Evolutionary conservation across 768 basidiomycete genomes (phyloP), one percentile per base, ranked within the genome.

Genomic region (Ramaria sp.): DNA sequence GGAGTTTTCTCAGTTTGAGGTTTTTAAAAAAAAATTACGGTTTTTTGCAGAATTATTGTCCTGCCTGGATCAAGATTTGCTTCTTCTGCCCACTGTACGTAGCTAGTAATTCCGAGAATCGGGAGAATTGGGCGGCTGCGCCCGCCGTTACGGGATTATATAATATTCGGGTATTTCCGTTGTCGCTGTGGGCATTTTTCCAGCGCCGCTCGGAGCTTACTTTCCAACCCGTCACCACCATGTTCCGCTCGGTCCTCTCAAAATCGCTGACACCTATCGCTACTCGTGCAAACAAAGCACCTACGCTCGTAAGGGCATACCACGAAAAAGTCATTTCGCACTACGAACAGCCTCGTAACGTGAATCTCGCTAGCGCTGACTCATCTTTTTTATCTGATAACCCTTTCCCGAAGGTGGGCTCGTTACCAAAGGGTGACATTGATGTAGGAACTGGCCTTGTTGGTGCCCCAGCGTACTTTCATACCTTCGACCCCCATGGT

Each of bases 371-470:
- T 18, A 2, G 12, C 42, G 58, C 60, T 64, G 60, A 58, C 61
- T 65, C 62, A 60, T 69, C 63, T 62, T 47, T 59, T 74, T 61
- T 78, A 78, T 78, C 82, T 83, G 81, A 85, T 83, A 79, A 71
- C 62, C 65, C 58, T 62, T 62, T 62, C 54, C 15, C 52, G 1
- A 61, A 99, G 95, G 95, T 99, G 27, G 96, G 96, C 58, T 95
- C 92, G 53, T 79, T 99, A 61, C 88, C 90, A 62, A 98, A 98
- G 72, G 78, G 75, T 61, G 94, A 97, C 67, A 57, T 77, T 20
- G 84, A 96, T 68, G 95, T 99, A 50, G 96, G 96, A 25, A 97
- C 94, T 42, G 96, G 96, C 30, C 88, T 99, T 48, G 96, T 99
- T 39, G 96, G 96, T 45, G 94, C 93, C 52, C 93, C 93, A 71